These are phyloP conservation scores for Komagataella pseudopastoris DNA, from an alignment of 805 yeast genomes.

Conservation along the genomic window DNA sequence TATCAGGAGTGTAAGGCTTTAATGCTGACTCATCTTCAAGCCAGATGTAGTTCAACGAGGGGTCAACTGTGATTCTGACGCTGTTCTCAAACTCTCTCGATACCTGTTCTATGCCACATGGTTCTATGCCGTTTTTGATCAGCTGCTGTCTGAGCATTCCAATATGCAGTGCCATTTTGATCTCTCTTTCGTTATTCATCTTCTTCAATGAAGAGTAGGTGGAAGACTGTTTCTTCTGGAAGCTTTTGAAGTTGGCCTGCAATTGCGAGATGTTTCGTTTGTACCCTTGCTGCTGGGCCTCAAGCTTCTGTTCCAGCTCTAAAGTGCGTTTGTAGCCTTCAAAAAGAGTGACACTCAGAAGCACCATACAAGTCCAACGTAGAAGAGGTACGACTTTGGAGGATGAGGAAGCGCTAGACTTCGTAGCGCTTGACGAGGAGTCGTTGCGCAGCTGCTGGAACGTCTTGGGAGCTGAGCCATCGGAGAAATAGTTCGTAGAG, in stretches of 20 bases:
- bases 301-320: background rate
- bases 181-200: slow-evolving; percentile 22
- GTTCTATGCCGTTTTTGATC: slow-evolving; percentile 40
- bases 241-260: slow-evolving; percentile 35
- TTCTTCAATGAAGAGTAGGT: background rate
- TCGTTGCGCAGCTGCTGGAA: background rate
- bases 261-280: slow-evolving; percentile 5
- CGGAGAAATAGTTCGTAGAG: background rate
- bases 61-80: slow-evolving; percentile 20
- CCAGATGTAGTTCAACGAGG: background rate
- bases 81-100: slow-evolving; percentile 39
- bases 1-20: slow-evolving; percentile 41
- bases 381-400: background rate
- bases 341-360: background rate
- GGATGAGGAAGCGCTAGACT: background rate
- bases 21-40: background rate
- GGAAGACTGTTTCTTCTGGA: slow-evolving; percentile 27
- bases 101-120: slow-evolving; percentile 34
- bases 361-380: background rate
- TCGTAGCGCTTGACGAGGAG: background rate
- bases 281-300: background rate
- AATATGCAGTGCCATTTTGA: slow-evolving; percentile 53
- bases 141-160: slow-evolving; percentile 53
- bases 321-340: background rate
- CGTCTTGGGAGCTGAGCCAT: background rate